Conservation (phyloP, 306 rosid species). For the Spatholobus suberectus region DNA sequence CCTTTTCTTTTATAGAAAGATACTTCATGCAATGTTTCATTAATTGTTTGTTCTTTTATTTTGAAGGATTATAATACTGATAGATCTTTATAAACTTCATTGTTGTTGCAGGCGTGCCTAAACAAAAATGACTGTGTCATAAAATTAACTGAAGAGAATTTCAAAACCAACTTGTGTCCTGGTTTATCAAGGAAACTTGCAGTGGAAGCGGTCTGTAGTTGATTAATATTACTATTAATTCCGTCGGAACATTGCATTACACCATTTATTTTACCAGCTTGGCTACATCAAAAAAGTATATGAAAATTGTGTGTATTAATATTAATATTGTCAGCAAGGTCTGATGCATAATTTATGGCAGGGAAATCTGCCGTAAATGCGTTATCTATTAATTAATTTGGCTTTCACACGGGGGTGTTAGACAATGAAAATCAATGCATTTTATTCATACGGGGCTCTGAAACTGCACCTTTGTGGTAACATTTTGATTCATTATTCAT, state of each 20-base stretch:
- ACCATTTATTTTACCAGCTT: constrained; percentile 34
- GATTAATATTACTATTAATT: constrained; percentile 20
- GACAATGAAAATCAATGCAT: constrained; percentile 32
- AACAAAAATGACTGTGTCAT: constrained; percentile 67
- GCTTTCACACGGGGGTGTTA: background rate
- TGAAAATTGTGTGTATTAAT: constrained; percentile 26
- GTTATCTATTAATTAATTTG: background rate
- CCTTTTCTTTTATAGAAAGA: background rate
- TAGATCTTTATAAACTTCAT: background rate
- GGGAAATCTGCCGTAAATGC: constrained; percentile 30
- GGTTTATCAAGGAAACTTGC: constrained; percentile 73
- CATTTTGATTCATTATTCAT: background rate
- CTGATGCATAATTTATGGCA: constrained; percentile 26
- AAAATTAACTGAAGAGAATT: constrained; percentile 61
- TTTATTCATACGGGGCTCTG: constrained; percentile 4
- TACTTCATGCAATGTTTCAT: background rate
- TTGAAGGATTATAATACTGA: background rate
- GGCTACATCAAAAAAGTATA: constrained; percentile 29
- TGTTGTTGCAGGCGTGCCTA: constrained; percentile 67
- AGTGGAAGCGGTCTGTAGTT: constrained; percentile 76
- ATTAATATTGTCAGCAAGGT: background rate
- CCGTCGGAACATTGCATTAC: constrained; percentile 22
- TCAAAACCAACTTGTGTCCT: constrained; percentile 56
- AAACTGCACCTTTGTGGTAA: background rate
- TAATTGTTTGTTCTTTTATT: background rate